Base-by-base conservation (phyloP, 2,329 filamentous ascomycete species). In the Colletotrichum sp. region DNA sequence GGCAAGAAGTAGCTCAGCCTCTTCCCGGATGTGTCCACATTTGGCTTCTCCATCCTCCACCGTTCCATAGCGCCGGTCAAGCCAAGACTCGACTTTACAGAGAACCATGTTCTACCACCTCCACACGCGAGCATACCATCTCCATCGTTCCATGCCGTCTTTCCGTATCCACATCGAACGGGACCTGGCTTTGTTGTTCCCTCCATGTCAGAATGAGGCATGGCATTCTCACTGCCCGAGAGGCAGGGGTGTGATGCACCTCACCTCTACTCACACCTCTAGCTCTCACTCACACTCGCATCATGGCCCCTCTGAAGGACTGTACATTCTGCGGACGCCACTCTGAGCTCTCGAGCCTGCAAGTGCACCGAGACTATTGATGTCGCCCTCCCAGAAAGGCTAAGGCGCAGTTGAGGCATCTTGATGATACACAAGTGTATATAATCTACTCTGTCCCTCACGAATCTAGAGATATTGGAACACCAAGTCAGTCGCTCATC, bases 181-280 rank as follows among this genome's bases (percentile, higher is more conserved):
- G 57, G 38, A 43, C 70, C 48, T 69, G 58, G 58, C 63, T 57
- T 70, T 68, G 28, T 75, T 73, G 70, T 73, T 60, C 73, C 73
- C 64, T 75, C 73, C 73, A 75, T 75, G 73, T 68, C 58, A 75
- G 70, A 73, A 68, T n/a, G 38, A 57, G 64, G 15, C 64, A 68
- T 64, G 70, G 21, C 43, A 58, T 64, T 28, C 32, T 32, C 43
- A 58, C 70, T 58, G 64, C 73, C 57, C 34, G 21, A 60, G 58
- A 30, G 32, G 26, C 34, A 73, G 57, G 72, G 73, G 57, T 73
- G 58, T 16, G 10, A 69, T 73, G 70, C 48, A 73, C 21, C 70
- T 75, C 64, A 72, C 43, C 30, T 68, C 64, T 68, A 32, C 58
- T 55, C 63, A 68, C 64, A 36, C 43, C 32, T 68, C 70, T 64